Evolutionary conservation across 352 stramenopile species (phyloP), one percentile per base, ranked within the genome.

Genomic region (Pythium brassicae): DNA sequence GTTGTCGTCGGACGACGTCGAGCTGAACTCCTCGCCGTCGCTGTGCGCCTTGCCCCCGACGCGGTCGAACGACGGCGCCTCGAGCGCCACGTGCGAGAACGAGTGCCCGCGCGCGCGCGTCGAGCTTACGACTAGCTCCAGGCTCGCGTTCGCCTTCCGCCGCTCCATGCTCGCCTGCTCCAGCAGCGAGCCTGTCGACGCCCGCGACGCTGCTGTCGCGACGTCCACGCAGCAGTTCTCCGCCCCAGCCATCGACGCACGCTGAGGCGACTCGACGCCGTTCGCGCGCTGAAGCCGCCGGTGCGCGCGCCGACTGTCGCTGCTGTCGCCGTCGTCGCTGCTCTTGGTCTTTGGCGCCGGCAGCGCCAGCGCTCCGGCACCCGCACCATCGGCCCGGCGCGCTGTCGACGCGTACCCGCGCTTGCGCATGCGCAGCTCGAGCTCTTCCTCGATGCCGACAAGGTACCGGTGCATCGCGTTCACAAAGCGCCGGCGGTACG

Each of bases 381-480:
- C n/a, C n/a, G n/a, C 15, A 50, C n/a, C 37, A 20, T 62, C 56
- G 17, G 46, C 49, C 32, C 32, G 23, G 26, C 37, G 57, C 46
- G 44, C 71, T 77, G 55, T 61, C 17, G 70, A 70, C 29, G 63
- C 50, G 7, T 65, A 66, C 8, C 62, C 68, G 10, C 78, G 71
- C 47, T 83, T 82, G 6, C 77, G 73, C 53, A 89, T 86, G 15
- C 78, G 82, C 29, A 89, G 61, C 58, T 92, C 82, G 0, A 92
- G 57, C 45, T 88, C 78, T 20, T 81, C 68, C 35, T 92, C 83
- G 35, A 94, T 90, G 14, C 81, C 81, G 17, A 93, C 77, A 39
- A 95, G 74, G 43, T 95, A 93, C 4, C 78, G 75, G 39, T 82
- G 79, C 75, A 91, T 92, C 10, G 85, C 81, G 53, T 95, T 88